Percentiles rank a stretch among this genome's conserved stretches.
These are phyloP conservation scores for Polytrichum formosum DNA, from an alignment of 225 moss, liverwort and hornwort species.

Conservation along the genomic window DNA sequence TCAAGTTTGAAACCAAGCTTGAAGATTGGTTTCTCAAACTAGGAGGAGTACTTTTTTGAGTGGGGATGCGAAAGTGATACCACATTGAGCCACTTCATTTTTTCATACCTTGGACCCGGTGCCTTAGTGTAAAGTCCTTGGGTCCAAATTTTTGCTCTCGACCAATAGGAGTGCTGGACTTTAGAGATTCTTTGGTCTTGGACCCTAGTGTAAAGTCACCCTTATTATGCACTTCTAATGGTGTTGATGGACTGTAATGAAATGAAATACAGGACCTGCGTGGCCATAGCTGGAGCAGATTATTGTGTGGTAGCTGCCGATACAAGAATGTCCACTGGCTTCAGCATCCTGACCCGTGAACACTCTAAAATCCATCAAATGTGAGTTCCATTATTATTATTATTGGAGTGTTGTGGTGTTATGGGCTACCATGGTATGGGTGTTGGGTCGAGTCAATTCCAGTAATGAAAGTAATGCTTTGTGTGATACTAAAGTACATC, in stretches of 20 bases:
- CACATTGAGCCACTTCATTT: not conserved
- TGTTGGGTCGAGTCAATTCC: not conserved
- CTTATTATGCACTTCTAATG: not conserved
- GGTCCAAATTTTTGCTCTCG: too few relatives aligned
- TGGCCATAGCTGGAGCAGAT: slow-evolving; percentile 88
- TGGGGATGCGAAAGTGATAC: not conserved
- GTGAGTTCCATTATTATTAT: slow-evolving; percentile 21
- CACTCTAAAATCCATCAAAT: slow-evolving; percentile 83
- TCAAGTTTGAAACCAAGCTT: too few relatives aligned
- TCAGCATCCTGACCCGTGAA: slow-evolving; percentile 85
- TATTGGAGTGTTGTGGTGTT: too few relatives aligned
- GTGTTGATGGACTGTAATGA: not conserved
- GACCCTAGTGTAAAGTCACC: not conserved
- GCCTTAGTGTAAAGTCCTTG: too few relatives aligned
- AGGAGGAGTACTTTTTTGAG: too few relatives aligned
- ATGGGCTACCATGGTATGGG: too few relatives aligned
- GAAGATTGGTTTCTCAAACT: too few relatives aligned
- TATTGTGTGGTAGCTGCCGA: slow-evolving; percentile 97
- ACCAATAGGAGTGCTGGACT: too few relatives aligned
- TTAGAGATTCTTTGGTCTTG: too few relatives aligned
- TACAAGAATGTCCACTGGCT: slow-evolving; percentile 94
- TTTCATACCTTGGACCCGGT: not conserved
- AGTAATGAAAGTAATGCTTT: not conserved
- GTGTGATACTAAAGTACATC: not conserved
- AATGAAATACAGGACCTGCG: slow-evolving; percentile 61